Evolutionary conservation across 2,329 filamentous ascomycete genomes (phyloP), one percentile per base, ranked within the genome.

Genomic region (Colletotrichum navitas): DNA sequence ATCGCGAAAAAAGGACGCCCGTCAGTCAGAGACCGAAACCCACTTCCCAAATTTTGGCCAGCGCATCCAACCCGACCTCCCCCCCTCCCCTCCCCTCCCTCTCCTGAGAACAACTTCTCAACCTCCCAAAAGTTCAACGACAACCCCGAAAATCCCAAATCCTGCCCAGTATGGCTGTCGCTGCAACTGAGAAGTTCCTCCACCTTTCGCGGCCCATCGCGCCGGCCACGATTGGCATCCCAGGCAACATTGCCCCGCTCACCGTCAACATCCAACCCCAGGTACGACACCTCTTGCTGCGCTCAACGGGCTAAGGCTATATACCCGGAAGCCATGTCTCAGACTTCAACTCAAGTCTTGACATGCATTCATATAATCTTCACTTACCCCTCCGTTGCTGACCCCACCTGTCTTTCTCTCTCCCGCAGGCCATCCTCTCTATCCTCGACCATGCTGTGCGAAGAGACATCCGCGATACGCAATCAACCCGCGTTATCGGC

Each of bases 401-500:
- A 71, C 59, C 59, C 68, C 47, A n/a, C 41, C n/a, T 29, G 36
- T 51, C 45, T 55, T 24, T 66, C 34, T 43, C 24, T 55, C 45
- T 58, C 34, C 67, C 29, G 36, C 55, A 91, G 90, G 89, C 90
- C 71, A 85, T 92, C 74, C 86, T 97, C 86, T 87, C 91, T 80
- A 89, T 97, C 87, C 85, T 97, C 81, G 96, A 99, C 85, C 96
- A 99, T 87, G 95, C 95, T 76, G 90, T 95, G 76, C 94, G 96
- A 83, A 92, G 95, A 79, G 94, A 97, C 79, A 84, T 85, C 76
- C 85, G 85, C 77, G 87, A 90, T 76, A 91, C 92, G 76, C 94
- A 97, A 83, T 94, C 96, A 80, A 94, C 96, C 79, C 93, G 96
- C 80, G 96, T 99, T 75, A 99, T 99, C 80, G 96, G 96, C 79